phyloP scores from a whole-genome alignment of 2,329 filamentous ascomycete genomes.

The Scorias spongiosa region DNA sequence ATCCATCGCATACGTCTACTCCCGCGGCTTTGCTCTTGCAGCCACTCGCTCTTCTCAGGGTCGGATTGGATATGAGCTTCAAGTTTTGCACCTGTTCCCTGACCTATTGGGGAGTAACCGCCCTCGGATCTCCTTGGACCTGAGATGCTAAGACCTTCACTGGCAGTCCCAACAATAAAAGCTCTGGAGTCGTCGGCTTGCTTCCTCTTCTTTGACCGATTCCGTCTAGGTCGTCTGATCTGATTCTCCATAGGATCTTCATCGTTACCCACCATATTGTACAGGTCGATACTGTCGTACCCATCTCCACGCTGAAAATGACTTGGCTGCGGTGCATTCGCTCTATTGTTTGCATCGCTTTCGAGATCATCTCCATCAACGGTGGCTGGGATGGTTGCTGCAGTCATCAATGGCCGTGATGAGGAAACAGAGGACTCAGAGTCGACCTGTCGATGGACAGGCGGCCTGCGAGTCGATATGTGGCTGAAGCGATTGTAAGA shows the following conservation, averaged over 20 bases:
- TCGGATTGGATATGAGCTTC: slow-evolving; percentile 11
- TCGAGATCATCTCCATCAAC: slow-evolving; percentile 2
- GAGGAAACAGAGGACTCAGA: slow-evolving; percentile 14
- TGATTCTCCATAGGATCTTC: slow-evolving; percentile 40
- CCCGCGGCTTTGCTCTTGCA: slow-evolving; percentile 41
- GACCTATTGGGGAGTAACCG: slow-evolving; percentile 14
- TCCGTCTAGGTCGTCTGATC: too few relatives aligned
- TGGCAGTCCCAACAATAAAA: too few relatives aligned
- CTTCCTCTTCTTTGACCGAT: too few relatives aligned
- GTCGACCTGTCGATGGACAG: slow-evolving; percentile 7
- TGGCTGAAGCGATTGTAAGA: too few relatives aligned
- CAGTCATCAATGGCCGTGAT: slow-evolving; percentile 1
- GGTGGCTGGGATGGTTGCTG: slow-evolving; percentile 2
- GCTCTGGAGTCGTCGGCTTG: too few relatives aligned
- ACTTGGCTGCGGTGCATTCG: slow-evolving; percentile 6
- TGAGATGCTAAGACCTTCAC: too few relatives aligned
- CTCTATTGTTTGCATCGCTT: slow-evolving; percentile 3
- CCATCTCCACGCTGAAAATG: slow-evolving; percentile 12
- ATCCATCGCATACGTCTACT: slow-evolving; percentile 57
- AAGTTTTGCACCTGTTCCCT: slow-evolving; percentile 11
- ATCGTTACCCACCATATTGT: slow-evolving; percentile 71
- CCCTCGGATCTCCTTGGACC: too few relatives aligned
- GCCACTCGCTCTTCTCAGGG: slow-evolving; percentile 51
- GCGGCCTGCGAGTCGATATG: slow-evolving; percentile 1
- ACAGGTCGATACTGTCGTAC: slow-evolving; percentile 41